Percentiles rank a stretch among this genome's conserved stretches.
Evolutionary conservation across 345 rosid species (phyloP).

Genomic region (Sapria himalayana): DNA sequence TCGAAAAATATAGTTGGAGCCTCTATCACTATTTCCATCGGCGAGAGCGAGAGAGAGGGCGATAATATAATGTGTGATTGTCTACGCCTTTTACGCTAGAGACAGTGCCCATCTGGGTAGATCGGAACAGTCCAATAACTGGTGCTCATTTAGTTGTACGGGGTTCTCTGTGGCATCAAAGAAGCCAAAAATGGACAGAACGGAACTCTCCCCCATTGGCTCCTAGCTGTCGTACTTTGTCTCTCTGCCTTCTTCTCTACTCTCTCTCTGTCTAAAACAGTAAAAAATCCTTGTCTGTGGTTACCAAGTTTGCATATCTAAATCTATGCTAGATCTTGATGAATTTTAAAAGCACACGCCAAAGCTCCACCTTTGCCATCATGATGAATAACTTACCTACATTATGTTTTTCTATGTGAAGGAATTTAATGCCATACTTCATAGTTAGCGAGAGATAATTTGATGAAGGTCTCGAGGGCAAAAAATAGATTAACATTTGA

Average conservation of each 20-base stretch:
- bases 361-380: constrained; percentile 9
- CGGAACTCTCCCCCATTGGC: constrained; percentile 27
- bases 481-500: constrained; percentile 6
- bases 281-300: constrained; percentile 6
- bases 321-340: constrained; percentile 31
- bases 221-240: constrained; percentile 18
- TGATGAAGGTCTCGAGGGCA: constrained; percentile 10
- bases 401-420: constrained; percentile 3
- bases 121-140: constrained; percentile 32
- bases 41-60: not conserved
- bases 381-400: constrained; percentile 9
- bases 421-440: too few species aligned
- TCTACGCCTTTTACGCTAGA: not conserved
- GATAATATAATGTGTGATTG: not conserved
- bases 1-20: not conserved
- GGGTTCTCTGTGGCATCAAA: constrained; percentile 13
- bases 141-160: constrained; percentile 10
- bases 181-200: constrained; percentile 14
- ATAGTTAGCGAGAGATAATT: constrained; percentile 6
- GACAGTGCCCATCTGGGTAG: constrained; percentile 17
- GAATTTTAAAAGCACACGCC: constrained; percentile 8
- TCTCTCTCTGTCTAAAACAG: constrained; percentile 9
- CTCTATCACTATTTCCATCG: constrained; percentile 1
- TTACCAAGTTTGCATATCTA: constrained; percentile 15
- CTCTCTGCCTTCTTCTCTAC: constrained; percentile 1